Evolutionary conservation across 2,329 filamentous ascomycete genomes (phyloP).

Genomic region (Coniochaeta prunicola): DNA sequence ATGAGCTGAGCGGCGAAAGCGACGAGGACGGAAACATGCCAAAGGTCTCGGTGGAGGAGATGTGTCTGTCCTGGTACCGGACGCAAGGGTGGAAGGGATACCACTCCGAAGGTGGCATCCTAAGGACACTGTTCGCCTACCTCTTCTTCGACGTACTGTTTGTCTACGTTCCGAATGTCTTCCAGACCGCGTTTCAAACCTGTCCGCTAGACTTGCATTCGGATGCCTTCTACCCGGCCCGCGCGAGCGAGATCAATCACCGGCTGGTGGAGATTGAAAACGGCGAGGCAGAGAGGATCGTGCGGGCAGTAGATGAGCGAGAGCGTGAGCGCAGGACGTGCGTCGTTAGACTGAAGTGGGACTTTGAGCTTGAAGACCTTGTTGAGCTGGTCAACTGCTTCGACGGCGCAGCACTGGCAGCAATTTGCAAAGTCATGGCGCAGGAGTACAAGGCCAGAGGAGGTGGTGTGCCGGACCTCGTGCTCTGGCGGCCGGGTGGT

Average conservation of each 20-base stretch:
- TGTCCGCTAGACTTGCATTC: constrained; percentile 90
- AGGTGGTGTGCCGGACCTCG: constrained; percentile 84
- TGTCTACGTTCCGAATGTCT: constrained; percentile 89
- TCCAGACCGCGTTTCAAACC: constrained; percentile 91
- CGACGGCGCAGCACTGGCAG: constrained; percentile 69
- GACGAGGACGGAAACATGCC: constrained; percentile 30
- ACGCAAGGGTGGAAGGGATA: constrained; percentile 87
- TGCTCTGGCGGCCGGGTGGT: constrained; percentile 63
- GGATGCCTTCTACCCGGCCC: constrained; percentile 80
- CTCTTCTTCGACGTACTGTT: constrained; percentile 93
- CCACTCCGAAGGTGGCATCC: constrained; percentile 83
- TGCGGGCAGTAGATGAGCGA: constrained; percentile 59
- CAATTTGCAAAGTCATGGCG: constrained; percentile 86
- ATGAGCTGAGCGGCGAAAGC: constrained; percentile 46
- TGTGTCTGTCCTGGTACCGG: constrained; percentile 87
- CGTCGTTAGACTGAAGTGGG: constrained; percentile 89
- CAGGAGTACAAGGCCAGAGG: constrained; percentile 87
- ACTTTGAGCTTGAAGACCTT: constrained; percentile 72
- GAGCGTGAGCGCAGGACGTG: constrained; percentile 70
- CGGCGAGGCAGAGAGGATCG: constrained; percentile 60
- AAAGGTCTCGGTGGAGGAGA: constrained; percentile 84
- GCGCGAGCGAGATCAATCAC: constrained; percentile 84
- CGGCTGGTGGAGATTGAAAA: constrained; percentile 83
- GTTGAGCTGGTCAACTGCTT: constrained; percentile 75
- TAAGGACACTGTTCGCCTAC: constrained; percentile 85